A percentile compares a stretch with the other conserved stretches of the same genome.
Conservation (phyloP, 495 filamentous ascomycete species). For the Penicillium angulare region DNA sequence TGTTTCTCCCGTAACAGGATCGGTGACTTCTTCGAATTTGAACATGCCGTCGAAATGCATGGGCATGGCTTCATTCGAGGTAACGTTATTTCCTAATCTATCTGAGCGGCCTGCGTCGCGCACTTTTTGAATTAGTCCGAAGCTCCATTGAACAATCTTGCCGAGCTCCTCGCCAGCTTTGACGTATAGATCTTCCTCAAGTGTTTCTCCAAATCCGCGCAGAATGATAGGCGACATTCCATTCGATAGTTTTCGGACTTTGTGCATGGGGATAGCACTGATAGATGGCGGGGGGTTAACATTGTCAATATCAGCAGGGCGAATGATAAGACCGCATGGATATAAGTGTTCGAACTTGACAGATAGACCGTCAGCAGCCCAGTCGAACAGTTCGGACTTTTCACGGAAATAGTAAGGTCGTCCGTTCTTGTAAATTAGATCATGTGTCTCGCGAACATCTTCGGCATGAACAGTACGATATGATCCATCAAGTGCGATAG, state of each 20-base stretch:
- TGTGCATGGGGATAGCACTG: slow-evolving; percentile 39
- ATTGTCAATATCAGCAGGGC: slow-evolving; percentile 21
- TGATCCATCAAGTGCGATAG: slow-evolving; percentile 36
- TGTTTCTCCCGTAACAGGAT: slow-evolving; percentile 26
- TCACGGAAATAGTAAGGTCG: slow-evolving; percentile 41
- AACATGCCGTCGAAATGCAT: slow-evolving; percentile 58
- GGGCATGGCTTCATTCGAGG: slow-evolving; percentile 53
- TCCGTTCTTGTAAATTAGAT: slow-evolving; percentile 38
- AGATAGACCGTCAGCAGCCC: slow-evolving; percentile 21
- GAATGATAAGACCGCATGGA: slow-evolving; percentile 43
- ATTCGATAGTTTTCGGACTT: slow-evolving; percentile 48
- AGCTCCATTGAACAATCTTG: slow-evolving; percentile 44
- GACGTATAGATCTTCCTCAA: slow-evolving; percentile 42
- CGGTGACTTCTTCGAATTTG: slow-evolving; percentile 40
- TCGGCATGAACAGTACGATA: slow-evolving; percentile 35
- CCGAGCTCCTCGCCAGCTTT: slow-evolving; percentile 47
- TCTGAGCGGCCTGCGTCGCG: slow-evolving; percentile 38
- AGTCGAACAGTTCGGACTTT: slow-evolving; percentile 34
- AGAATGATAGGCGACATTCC: slow-evolving; percentile 52
- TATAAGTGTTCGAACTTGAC: slow-evolving; percentile 43
- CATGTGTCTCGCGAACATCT: slow-evolving; percentile 40
- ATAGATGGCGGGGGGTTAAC: slow-evolving; percentile 31
- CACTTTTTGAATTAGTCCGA: slow-evolving; percentile 49
- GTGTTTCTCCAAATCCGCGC: slow-evolving; percentile 49
- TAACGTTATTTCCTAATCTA: slow-evolving; percentile 44